Evolutionary conservation across 73 alveolate species (phyloP), one percentile per base, ranked within the genome.

Genomic region (Durusdinium trenchii): DNA sequence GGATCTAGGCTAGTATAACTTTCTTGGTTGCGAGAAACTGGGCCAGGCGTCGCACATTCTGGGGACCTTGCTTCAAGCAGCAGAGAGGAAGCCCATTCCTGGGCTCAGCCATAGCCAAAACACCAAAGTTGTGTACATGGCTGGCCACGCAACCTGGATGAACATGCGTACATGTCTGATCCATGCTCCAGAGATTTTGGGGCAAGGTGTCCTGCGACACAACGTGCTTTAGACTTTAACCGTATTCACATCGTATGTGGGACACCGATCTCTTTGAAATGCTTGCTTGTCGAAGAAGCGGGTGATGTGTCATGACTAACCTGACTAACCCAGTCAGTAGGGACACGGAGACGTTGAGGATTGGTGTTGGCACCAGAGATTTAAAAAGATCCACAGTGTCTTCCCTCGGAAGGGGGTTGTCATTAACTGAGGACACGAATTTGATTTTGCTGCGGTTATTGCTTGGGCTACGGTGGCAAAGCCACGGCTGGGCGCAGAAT

Each of bases 401-500:
- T 54, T 54, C 64, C 64, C 64, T 54, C 64, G n/a, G n/a, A n/a
- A n/a, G n/a, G n/a, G n/a, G 30, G 73, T 60, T 60, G 73, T 23
- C 30, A 23, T 60, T 23, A 60, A 23, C n/a, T 60, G 26, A 81
- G 91, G 94, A 84, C 51, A 84, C 94, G 36, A 84, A 84, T 36
- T 75, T 84, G 12, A 48, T 84, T 23, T 75, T 84, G 28, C 94
- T 84, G 38, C 94, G 94, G 18, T 51, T 62, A 40, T 52, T 89
- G 45, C 85, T 89, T 64, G 96, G 86, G 28, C 64, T 89, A 36
- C 96, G 86, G 9, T 89, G 96, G 96, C 96, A 89, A 36, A 62
- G 71, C 86, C 86, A 67, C 38, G 98, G 89, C 76, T 91, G 98
- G 98, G 98, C 89, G 32, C 60, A 40, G n/a, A 69, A 71, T 42